phyloP scores from a whole-genome alignment of 2,329 filamentous ascomycete species.

The Fusarium citri region DNA sequence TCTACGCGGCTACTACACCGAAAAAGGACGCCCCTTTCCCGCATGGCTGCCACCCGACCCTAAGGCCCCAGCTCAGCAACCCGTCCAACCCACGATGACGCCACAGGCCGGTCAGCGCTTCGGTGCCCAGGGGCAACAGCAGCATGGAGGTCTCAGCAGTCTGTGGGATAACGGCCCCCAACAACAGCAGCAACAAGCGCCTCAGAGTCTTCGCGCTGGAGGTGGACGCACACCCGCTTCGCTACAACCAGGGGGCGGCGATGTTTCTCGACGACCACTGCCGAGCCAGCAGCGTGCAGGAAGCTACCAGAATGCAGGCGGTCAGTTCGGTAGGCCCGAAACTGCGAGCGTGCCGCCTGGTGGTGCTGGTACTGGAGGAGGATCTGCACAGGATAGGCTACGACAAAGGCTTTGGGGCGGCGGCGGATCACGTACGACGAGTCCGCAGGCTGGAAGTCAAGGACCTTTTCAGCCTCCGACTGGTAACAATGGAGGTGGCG shows the following conservation, averaged over 20 bases:
- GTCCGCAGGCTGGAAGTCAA: slow-evolving; percentile 56
- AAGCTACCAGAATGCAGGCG: slow-evolving; percentile 74
- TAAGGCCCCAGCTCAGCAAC: slow-evolving; percentile 67
- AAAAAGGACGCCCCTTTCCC: slow-evolving; percentile 85
- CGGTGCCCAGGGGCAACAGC: slow-evolving; percentile 56
- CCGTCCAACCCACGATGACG: slow-evolving; percentile 64
- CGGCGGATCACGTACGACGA: slow-evolving; percentile 66
- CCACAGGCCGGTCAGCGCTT: slow-evolving; percentile 66
- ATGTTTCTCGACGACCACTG: slow-evolving; percentile 51
- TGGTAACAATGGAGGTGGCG: slow-evolving; percentile 46
- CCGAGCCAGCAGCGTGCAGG: slow-evolving; percentile 57
- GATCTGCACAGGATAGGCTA: slow-evolving; percentile 82
- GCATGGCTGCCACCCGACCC: slow-evolving; percentile 91
- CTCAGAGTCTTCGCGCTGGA: slow-evolving; percentile 60
- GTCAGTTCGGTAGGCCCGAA: slow-evolving; percentile 31
- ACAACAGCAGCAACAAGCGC: slow-evolving; percentile 48
- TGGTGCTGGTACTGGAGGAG: slow-evolving; percentile 48
- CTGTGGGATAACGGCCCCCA: slow-evolving; percentile 65
- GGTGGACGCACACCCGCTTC: slow-evolving; percentile 51
- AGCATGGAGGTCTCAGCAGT: slow-evolving; percentile 60
- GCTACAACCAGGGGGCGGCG: slow-evolving; percentile 44
- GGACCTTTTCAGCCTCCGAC: slow-evolving; percentile 62
- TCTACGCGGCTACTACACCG: slow-evolving; percentile 90
- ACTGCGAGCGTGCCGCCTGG: slow-evolving; percentile 47
- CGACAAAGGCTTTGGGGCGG: slow-evolving; percentile 82